These are phyloP conservation scores for Phyllostachys edulis DNA, from an alignment of 176 grass and related monocot species.

Conservation along the genomic window DNA sequence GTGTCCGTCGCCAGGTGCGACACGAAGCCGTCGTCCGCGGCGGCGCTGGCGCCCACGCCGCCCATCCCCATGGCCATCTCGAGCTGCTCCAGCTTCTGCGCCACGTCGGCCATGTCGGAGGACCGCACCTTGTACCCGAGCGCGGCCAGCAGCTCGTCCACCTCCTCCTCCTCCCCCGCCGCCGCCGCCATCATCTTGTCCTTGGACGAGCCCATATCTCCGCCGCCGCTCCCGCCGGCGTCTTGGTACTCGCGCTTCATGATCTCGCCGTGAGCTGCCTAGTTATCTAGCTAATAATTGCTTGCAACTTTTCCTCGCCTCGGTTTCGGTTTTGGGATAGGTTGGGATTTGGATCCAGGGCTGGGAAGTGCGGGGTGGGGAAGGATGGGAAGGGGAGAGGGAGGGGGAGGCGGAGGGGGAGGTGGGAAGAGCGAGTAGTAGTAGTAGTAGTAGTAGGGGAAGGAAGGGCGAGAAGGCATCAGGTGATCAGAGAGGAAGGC, in stretches of 20 bases:
- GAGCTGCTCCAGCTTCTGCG: slow-evolving; percentile 96
- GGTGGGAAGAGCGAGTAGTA: background rate
- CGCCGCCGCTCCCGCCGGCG: slow-evolving; percentile 32
- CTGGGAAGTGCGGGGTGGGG: slow-evolving; percentile 7
- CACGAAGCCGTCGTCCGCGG: slow-evolving; percentile 43
- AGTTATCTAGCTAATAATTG: slow-evolving; percentile 34
- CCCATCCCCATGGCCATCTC: slow-evolving; percentile 96
- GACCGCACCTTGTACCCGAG: slow-evolving; percentile 93
- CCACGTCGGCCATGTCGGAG: slow-evolving; percentile 97
- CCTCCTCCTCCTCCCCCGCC: slow-evolving; percentile 52
- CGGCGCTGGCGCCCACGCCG: slow-evolving; percentile 6
- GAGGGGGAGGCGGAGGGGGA: background rate
- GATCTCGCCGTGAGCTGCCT: background rate
- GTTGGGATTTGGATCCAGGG: slow-evolving; percentile 53
- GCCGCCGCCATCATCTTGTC: slow-evolving; percentile 44
- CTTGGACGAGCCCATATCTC: slow-evolving; percentile 25
- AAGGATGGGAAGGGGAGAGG: background rate
- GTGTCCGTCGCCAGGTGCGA: slow-evolving; percentile 72
- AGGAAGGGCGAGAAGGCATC: slow-evolving; percentile 6
- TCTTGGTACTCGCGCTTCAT: slow-evolving; percentile 94
- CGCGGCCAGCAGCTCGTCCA: slow-evolving; percentile 87
- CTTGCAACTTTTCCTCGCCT: slow-evolving; percentile 20
- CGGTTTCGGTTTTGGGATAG: slow-evolving; percentile 39
- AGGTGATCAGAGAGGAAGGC: slow-evolving; percentile 43
- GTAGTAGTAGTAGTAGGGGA: background rate